Evolutionary conservation across 305 asterid genomes (phyloP).

Genomic region (Andrographis paniculata): DNA sequence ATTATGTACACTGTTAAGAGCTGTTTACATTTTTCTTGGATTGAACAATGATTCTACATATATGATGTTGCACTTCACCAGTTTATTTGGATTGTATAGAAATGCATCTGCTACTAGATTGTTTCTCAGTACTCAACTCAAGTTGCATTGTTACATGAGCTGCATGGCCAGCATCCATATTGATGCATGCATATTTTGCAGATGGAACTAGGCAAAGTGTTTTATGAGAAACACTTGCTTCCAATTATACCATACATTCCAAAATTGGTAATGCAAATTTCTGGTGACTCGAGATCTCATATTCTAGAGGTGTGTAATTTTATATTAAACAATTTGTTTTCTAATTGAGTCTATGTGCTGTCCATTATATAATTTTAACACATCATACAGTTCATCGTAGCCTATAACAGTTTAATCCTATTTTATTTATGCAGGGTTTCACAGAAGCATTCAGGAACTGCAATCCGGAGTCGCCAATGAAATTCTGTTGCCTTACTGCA

Average conservation of each 20-base stretch:
- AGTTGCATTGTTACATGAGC: constrained; percentile 14
- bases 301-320: constrained; percentile 58
- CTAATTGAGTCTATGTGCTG: constrained; percentile 6
- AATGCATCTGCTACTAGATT: constrained; percentile 2
- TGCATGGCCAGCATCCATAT: constrained; percentile 8
- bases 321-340: constrained; percentile 7
- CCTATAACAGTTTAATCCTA: constrained; percentile 12
- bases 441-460: constrained; percentile 55
- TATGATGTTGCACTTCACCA: background rate
- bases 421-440: constrained; percentile 51
- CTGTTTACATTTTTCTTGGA: constrained; percentile 2
- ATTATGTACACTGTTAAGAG: constrained; percentile 3
- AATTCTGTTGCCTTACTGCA: constrained; percentile 80
- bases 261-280: constrained; percentile 41
- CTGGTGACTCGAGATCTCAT: constrained; percentile 65
- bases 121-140: constrained; percentile 4
- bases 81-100: constrained; percentile 5
- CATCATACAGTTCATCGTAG: constrained; percentile 9
- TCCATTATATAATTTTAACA: background rate
- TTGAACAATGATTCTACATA: constrained; percentile 1
- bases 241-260: constrained; percentile 69
- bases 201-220: constrained; percentile 46
- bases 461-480: constrained; percentile 51
- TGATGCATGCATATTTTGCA: constrained; percentile 27
- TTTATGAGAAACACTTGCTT: constrained; percentile 59